Conservation (phyloP, 495 filamentous ascomycete genomes). For the Filosporella fistucella region DNA sequence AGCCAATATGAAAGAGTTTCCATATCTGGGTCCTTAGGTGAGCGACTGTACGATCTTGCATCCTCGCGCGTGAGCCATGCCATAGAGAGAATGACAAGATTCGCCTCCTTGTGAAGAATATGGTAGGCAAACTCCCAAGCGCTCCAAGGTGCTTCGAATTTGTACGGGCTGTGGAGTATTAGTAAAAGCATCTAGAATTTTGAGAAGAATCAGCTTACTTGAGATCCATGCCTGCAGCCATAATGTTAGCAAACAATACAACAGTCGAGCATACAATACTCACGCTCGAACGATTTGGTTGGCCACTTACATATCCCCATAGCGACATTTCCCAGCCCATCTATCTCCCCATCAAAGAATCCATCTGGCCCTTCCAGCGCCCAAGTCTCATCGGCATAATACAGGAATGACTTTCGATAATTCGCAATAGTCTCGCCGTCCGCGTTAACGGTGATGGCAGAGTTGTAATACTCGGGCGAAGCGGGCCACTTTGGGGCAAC, state of each 20-base stretch:
- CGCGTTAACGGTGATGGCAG: conserved; percentile 71
- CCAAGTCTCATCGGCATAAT: conserved; percentile 91
- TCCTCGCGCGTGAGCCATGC: conserved; percentile 72
- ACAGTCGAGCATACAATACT: conserved; percentile 12
- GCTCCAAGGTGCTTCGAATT: conserved; percentile 70
- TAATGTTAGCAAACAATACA: conserved; percentile 8
- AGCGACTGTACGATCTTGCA: conserved; percentile 36
- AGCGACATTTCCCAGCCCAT: conserved; percentile 56
- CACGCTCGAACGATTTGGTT: conserved; percentile 13
- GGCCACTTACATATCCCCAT: conserved; percentile 74
- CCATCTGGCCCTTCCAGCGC: conserved; percentile 67
- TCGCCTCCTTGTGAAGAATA: conserved; percentile 57
- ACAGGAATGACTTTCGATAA: conserved; percentile 88
- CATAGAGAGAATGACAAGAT: conserved; percentile 79
- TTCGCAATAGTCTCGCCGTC: conserved; percentile 68
- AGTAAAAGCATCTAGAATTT: background rate
- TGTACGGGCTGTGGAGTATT: conserved; percentile 50
- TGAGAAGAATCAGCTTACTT: conserved; percentile 39
- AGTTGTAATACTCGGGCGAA: conserved; percentile 68
- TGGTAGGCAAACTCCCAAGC: conserved; percentile 85
- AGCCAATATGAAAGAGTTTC: conserved; percentile 89
- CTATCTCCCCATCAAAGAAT: conserved; percentile 49
- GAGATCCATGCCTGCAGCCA: conserved; percentile 56
- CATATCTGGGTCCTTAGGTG: conserved; percentile 56
- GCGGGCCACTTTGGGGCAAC: conserved; percentile 33